Percentiles rank a stretch among this genome's conserved stretches.
Evolutionary conservation across 495 filamentous ascomycete genomes (phyloP).

Genomic region (Hypoxylon cercidicola): DNA sequence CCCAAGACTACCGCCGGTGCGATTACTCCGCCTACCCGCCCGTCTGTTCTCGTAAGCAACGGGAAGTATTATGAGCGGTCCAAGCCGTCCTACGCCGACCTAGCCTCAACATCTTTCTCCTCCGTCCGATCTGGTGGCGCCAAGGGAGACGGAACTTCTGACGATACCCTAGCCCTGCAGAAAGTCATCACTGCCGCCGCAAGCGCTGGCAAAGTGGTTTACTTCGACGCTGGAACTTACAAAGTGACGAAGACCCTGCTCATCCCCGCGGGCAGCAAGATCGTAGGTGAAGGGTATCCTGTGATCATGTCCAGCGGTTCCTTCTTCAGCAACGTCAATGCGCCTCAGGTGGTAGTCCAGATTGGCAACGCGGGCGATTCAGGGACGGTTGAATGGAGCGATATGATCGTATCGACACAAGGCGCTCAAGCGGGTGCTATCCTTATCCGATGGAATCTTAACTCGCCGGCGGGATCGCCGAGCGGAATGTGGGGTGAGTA

Average conservation of each 20-base stretch:
- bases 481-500: constrained; percentile 89
- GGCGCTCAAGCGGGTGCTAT: constrained; percentile 83
- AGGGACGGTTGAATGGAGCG: constrained; percentile 82
- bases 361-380: constrained; percentile 76
- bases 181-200: constrained; percentile 67
- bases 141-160: constrained; percentile 73
- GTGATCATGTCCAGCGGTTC: constrained; percentile 78
- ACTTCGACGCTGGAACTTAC: constrained; percentile 88
- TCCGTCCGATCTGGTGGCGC: constrained; percentile 78
- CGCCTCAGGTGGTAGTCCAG: constrained; percentile 75
- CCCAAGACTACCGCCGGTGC: constrained; percentile 48
- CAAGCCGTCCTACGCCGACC: constrained; percentile 74
- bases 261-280: constrained; percentile 75
- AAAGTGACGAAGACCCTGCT: constrained; percentile 79
- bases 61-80: constrained; percentile 67
- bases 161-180: constrained; percentile 76
- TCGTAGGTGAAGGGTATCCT: constrained; percentile 85
- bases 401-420: constrained; percentile 78
- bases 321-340: constrained; percentile 71
- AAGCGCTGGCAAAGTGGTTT: constrained; percentile 70
- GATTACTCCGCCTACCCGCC: constrained; percentile 51
- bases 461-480: constrained; percentile 65
- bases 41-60: constrained; percentile 48
- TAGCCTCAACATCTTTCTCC: constrained; percentile 66
- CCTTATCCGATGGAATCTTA: constrained; percentile 88